These are phyloP conservation scores for Pyrenochaeta sp. DNA, from an alignment of 2,329 filamentous ascomycete genomes.

Conservation along the genomic window DNA sequence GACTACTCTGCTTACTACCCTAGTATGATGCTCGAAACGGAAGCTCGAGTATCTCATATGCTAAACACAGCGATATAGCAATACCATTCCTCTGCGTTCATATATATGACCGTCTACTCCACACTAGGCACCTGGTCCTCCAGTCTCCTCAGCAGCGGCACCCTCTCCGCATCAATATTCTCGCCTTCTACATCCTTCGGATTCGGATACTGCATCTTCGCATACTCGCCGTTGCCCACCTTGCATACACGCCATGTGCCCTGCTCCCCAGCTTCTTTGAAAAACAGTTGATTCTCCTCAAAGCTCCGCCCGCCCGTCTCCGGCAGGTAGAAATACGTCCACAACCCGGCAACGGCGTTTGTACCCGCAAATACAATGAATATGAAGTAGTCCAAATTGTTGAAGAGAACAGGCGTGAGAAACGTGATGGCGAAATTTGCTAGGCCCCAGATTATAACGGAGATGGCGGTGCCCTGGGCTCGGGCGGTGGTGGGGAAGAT, in stretches of 20 bases:
- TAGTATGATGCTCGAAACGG: background rate
- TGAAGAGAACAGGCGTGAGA: slow-evolving; percentile 66
- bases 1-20: background rate
- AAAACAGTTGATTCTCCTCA: slow-evolving; percentile 68
- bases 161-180: slow-evolving; percentile 53
- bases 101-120: slow-evolving; percentile 14
- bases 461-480: slow-evolving; percentile 64
- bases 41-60: background rate
- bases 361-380: slow-evolving; percentile 65
- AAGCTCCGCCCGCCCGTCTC: slow-evolving; percentile 67
- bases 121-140: slow-evolving; percentile 53
- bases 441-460: slow-evolving; percentile 65
- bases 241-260: slow-evolving; percentile 63
- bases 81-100: background rate
- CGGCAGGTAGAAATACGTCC: slow-evolving; percentile 62
- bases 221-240: slow-evolving; percentile 62
- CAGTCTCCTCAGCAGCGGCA: slow-evolving; percentile 56
- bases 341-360: slow-evolving; percentile 63
- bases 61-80: background rate
- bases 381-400: slow-evolving; percentile 66
- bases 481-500: slow-evolving; percentile 65
- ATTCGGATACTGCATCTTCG: slow-evolving; percentile 54
- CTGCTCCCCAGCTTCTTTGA: slow-evolving; percentile 60
- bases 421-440: slow-evolving; percentile 67
- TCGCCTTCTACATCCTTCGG: slow-evolving; percentile 42